Evolutionary conservation across 345 rosid genomes (phyloP).

Genomic region (Anacardium occidentale): DNA sequence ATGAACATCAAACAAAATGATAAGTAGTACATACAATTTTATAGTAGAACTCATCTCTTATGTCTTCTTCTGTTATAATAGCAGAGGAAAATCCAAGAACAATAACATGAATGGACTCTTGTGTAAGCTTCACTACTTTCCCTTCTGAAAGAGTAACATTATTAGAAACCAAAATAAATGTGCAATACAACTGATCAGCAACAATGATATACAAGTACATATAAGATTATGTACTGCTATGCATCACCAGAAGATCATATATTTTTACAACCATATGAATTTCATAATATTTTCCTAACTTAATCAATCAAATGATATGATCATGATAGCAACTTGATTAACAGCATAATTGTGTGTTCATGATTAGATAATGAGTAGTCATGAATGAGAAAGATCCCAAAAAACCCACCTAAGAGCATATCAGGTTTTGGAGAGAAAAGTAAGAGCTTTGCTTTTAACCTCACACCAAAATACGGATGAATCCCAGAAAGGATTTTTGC

Average conservation of each 20-base stretch:
- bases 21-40: conserved; percentile 36
- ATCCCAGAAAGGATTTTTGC: conserved; percentile 66
- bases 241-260: background rate
- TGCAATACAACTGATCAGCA: conserved; percentile 3
- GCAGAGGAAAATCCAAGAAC: conserved; percentile 90
- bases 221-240: background rate
- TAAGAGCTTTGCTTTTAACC: conserved; percentile 51
- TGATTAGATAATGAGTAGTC: background rate
- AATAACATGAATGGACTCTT: conserved; percentile 65
- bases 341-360: background rate
- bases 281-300: background rate
- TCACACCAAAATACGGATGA: conserved; percentile 64
- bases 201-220: background rate
- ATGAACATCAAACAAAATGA: background rate
- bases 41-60: conserved; percentile 68
- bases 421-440: conserved; percentile 75
- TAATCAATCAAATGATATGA: background rate
- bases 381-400: background rate
- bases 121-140: conserved; percentile 61
- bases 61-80: conserved; percentile 52
- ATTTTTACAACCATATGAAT: too few relatives aligned
- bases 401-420: conserved; percentile 57
- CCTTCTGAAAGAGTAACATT: conserved; percentile 51
- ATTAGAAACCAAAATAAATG: background rate
- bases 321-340: too few relatives aligned